A percentile compares a stretch with the other conserved stretches of the same genome.
Conservation (phyloP, 768 basidiomycete genomes). For the Boletus barrowsii region DNA sequence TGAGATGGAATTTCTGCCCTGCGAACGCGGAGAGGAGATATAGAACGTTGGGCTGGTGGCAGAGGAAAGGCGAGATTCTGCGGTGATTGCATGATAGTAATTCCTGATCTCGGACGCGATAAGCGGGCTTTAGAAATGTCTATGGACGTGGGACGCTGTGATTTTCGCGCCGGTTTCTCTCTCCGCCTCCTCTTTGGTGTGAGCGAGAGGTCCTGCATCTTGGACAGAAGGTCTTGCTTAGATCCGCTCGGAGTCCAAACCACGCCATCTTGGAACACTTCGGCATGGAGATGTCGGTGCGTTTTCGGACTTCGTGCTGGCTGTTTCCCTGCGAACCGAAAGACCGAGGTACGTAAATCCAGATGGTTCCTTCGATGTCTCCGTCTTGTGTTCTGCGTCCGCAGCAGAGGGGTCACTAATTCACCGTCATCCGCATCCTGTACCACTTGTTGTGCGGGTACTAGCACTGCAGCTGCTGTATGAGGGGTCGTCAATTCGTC, state of each 20-base stretch:
- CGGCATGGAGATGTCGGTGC: conserved; percentile 35
- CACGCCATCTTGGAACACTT: conserved; percentile 31
- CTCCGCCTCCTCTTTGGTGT: neutral
- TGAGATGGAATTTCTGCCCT: conserved; percentile 12
- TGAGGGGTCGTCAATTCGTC: neutral
- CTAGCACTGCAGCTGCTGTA: too few species aligned
- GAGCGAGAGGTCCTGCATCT: too few species aligned
- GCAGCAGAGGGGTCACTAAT: neutral
- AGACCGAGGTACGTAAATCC: conserved; percentile 16
- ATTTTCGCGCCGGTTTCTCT: neutral
- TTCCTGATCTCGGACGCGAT: conserved; percentile 20
- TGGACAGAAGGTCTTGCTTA: conserved; percentile 12
- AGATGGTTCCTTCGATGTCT: conserved; percentile 21
- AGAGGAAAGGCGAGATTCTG: conserved; percentile 5
- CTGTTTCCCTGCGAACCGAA: conserved; percentile 10
- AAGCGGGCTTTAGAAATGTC: neutral
- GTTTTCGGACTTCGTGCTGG: conserved; percentile 23
- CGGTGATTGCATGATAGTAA: conserved; percentile 1
- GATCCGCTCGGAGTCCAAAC: conserved; percentile 31
- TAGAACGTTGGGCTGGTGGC: conserved; percentile 1
- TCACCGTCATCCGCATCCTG: too few species aligned
- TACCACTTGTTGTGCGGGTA: too few species aligned
- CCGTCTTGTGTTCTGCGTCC: neutral
- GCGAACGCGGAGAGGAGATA: conserved; percentile 20
- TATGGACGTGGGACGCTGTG: neutral